These are phyloP conservation scores for Protostelium mycophagum DNA, from an alignment of 78 protist species.

Conservation along the genomic window DNA sequence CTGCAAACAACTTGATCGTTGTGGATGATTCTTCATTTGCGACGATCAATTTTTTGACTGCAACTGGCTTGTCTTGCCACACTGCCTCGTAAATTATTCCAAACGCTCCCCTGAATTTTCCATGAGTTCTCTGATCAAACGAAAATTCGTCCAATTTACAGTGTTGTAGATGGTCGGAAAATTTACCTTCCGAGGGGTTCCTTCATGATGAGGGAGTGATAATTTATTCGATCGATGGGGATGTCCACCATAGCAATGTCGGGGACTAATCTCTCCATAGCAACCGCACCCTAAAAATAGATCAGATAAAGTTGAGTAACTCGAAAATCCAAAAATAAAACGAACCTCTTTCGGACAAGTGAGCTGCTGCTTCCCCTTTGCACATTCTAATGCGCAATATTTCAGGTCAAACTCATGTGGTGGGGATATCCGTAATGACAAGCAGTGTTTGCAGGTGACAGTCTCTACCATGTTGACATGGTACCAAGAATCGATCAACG, in stretches of 20 bases:
- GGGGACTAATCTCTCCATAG: slow-evolving; percentile 15
- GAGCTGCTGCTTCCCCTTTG: neutral
- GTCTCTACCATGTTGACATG: neutral
- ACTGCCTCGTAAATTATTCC: slow-evolving; percentile 59
- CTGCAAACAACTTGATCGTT: slow-evolving; percentile 28
- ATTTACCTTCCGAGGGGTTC: slow-evolving; percentile 35
- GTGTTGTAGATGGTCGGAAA: neutral
- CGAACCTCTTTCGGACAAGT: neutral
- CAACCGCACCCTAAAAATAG: neutral
- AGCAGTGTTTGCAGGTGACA: neutral
- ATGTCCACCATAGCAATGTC: slow-evolving; percentile 66
- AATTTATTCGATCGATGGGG: slow-evolving; percentile 36
- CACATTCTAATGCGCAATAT: neutral
- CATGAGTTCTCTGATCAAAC: no score
- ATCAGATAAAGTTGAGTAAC: neutral
- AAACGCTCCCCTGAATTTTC: slow-evolving; percentile 64
- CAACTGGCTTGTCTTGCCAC: slow-evolving; percentile 35
- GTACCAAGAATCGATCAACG: neutral
- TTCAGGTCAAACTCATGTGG: neutral
- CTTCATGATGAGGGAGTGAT: slow-evolving; percentile 21
- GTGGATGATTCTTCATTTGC: neutral
- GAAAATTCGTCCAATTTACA: neutral
- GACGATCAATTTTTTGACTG: slow-evolving; percentile 33
- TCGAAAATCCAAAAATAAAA: no score
- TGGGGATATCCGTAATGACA: neutral